Evolutionary conservation across 2,329 filamentous ascomycete species (phyloP), one percentile per base, ranked within the genome.

Genomic region (Phyllachora maydis): DNA sequence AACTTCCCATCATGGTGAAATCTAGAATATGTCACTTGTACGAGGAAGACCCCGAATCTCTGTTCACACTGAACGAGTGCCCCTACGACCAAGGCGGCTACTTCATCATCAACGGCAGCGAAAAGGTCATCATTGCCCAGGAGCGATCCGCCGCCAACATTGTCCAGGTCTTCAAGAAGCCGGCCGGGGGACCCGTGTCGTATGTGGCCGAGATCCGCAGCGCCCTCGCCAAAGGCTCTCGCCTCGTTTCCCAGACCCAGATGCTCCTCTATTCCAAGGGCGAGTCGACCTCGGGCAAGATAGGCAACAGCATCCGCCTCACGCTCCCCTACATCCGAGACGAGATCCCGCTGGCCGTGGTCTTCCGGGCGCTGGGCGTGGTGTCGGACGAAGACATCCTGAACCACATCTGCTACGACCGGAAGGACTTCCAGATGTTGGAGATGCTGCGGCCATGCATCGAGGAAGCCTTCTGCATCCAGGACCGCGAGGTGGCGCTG

Each of bases 101-200:
- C 50, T 98, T 98, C 43, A 81, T 98, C 39, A 98, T 98, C 60
- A 98, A 98, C 52, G 88, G 88, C 20, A 91, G 79, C 49, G 88
- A 98, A 45, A 98, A 98, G 59, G 88, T 98, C 12, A 55, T 98
- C 36, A 98, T 98, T 39, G 88, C 88, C 2, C 88, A 98, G 46
- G 88, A 98, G 50, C 76, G 88, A 31, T 93, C 83, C 43, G 88
- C 88, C 19, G 88, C 85, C 42, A 98, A 98, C 43, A 98, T 95
- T 28, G 88, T 98, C 4, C 88, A 98, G 50, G 85, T 98, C 14
- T 98, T 98, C 66, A 85, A 91, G 53, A 98, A 98, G 56, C 81
- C 85, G 1, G 66, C 73, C 36, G 81, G 82, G n/a, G 85, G 79
- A 34, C 77, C 81, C 7, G 91, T 81, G 32, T 83, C 82, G 2